Conservation (phyloP, 148 eudicot genomes). For the Chenopodium quinoa region DNA sequence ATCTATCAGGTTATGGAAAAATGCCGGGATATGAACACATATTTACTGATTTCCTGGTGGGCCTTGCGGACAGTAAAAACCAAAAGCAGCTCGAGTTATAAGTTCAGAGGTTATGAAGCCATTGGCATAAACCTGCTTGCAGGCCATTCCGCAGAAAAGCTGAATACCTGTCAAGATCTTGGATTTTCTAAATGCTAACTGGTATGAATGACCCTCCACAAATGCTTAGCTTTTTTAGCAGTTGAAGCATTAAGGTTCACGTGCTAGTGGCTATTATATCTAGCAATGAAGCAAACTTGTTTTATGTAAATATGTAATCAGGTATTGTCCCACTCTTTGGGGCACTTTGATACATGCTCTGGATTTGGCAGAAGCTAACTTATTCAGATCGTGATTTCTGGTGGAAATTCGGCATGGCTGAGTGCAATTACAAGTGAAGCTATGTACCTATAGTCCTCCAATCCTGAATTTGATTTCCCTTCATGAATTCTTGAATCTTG, state of each 20-base stretch:
- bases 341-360: constrained; percentile 9
- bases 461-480: not conserved
- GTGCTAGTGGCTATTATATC: constrained; percentile 13
- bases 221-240: constrained; percentile 17
- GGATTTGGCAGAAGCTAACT: constrained; percentile 24
- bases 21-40: constrained; percentile 75
- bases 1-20: constrained; percentile 65
- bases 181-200: constrained; percentile 11
- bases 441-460: not conserved
- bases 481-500: not conserved
- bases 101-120: not conserved
- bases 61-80: constrained; percentile 40
- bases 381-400: not conserved
- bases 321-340: constrained; percentile 7
- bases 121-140: constrained; percentile 8
- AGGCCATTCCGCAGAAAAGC: constrained; percentile 4
- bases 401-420: constrained; percentile 8
- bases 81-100: constrained; percentile 35
- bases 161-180: constrained; percentile 1
- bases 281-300: constrained; percentile 17
- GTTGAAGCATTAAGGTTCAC: constrained; percentile 8
- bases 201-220: constrained; percentile 19
- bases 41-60: constrained; percentile 67
- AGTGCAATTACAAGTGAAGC: constrained; percentile 10
- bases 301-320: constrained; percentile 28